These are phyloP conservation scores for Rhizoclosmatium sp. DNA, from an alignment of 192 early-diverging fungal species.

Conservation along the genomic window DNA sequence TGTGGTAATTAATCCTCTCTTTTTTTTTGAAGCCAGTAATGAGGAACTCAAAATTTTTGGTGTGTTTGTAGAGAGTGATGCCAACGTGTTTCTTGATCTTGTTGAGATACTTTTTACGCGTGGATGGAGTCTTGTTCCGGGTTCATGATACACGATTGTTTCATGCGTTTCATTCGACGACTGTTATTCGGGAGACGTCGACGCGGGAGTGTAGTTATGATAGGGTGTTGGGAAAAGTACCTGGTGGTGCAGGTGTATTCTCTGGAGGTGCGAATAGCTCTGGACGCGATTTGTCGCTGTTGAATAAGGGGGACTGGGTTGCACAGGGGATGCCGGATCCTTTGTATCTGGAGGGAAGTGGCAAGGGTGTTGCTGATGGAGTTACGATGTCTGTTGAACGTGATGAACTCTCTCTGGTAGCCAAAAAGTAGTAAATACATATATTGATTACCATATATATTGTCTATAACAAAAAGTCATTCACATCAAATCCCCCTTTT, in stretches of 20 bases:
- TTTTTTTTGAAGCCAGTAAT: background rate
- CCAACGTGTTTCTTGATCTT: conserved; percentile 88
- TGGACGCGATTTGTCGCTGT: conserved; percentile 1
- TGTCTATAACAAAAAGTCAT: background rate
- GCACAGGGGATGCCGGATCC: conserved; percentile 25
- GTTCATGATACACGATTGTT: conserved; percentile 91
- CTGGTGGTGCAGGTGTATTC: background rate
- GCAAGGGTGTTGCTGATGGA: conserved; percentile 4
- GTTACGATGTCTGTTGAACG: background rate
- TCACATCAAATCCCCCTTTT: background rate
- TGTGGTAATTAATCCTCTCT: conserved; percentile 62
- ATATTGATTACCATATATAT: too few species aligned
- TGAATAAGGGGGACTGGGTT: conserved; percentile 23
- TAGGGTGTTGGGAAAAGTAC: background rate
- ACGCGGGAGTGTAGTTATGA: conserved; percentile 14
- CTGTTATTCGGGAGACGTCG: conserved; percentile 47
- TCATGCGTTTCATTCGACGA: conserved; percentile 74
- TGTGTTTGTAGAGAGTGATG: conserved; percentile 82
- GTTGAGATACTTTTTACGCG: conserved; percentile 87
- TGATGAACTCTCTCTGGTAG: background rate
- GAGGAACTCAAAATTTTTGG: background rate
- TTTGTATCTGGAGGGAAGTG: background rate
- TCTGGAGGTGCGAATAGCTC: background rate
- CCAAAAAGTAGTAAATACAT: background rate
- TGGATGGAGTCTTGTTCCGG: conserved; percentile 92